Evolutionary conservation across 805 yeast genomes (phyloP), one percentile per base, ranked within the genome.

Genomic region (Scheffersomyces amazonensis): DNA sequence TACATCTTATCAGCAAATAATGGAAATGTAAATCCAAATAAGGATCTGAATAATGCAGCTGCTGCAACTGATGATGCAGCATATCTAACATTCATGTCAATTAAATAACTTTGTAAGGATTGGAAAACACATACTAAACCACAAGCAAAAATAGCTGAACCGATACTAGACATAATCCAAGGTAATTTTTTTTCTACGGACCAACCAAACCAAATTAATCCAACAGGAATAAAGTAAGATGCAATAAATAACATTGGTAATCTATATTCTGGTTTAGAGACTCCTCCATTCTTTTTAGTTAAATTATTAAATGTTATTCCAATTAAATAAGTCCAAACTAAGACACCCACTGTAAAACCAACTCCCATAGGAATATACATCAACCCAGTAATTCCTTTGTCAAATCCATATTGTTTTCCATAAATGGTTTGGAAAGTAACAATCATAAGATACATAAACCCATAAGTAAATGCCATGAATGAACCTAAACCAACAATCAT

Each of bases 161-260:
- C 72, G 19, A 64, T 47, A 16, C 58, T 52, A 3, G 71, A 68
- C 55, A 63, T 57, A 16, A 64, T 60, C 71, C 71, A 66, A 38
- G 55, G 69, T 12, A 63, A 42, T 40, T 61, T 49, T 27, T 49
- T 49, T 36, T 66, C 52, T 9, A 60, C 69, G 9, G 67, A 59
- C 71, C 72, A 66, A 13, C 72, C 72, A 43, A 59, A 66, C 58
- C 66, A 56, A n/a, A 64, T 49, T 33, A 66, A 50, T 8, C 70
- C 71, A 10, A 57, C 41, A 1, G 72, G 69, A 23, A 63, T 52
- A 11, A 63, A 54, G n/a, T 57, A 25, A 2, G 65, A 60, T 5
- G 62, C 48, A 28, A 52, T 48, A n/a, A 64, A 48, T 11, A 66
- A 50, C 39, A 69, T 62, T 1, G 70, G 70, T 20, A 66, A 48